phyloP scores from a whole-genome alignment of 2,329 filamentous ascomycete genomes.

The Tolypocladium cylindrosporum region DNA sequence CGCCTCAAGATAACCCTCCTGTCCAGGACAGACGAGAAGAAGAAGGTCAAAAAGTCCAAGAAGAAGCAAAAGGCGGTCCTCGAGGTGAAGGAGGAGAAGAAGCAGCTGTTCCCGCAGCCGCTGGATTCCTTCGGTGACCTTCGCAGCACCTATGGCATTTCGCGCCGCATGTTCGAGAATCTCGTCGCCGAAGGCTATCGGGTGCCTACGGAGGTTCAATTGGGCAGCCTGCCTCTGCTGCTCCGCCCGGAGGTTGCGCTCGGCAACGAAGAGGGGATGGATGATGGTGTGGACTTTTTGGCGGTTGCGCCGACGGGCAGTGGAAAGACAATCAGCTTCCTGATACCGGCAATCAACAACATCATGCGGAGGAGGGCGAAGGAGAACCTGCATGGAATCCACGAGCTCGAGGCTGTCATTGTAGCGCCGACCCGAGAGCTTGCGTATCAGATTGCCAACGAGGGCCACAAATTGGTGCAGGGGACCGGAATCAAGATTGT shows the following conservation, averaged over 20 bases:
- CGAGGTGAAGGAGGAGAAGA: constrained; percentile 40
- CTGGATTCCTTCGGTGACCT: constrained; percentile 69
- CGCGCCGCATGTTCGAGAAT: constrained; percentile 65
- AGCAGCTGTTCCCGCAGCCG: constrained; percentile 67
- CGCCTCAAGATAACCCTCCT: constrained; percentile 77
- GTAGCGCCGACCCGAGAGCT: constrained; percentile 73
- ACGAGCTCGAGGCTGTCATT: constrained; percentile 56
- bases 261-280: constrained; percentile 21
- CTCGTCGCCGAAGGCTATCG: constrained; percentile 75
- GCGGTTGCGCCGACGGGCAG: constrained; percentile 91
- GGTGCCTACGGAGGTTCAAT: constrained; percentile 86
- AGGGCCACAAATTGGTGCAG: constrained; percentile 69
- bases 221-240: constrained; percentile 73
- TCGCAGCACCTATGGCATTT: constrained; percentile 60
- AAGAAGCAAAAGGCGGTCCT: constrained; percentile 38
- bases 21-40: constrained; percentile 34
- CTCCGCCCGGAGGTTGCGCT: constrained; percentile 47
- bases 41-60: constrained; percentile 44
- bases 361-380: constrained; percentile 50
- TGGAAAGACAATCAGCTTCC: constrained; percentile 88
- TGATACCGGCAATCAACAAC: constrained; percentile 76
- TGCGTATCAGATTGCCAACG: constrained; percentile 70
- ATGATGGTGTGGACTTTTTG: constrained; percentile 57
- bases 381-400: constrained; percentile 25
- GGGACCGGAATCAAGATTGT: constrained; percentile 73